A percentile compares a stretch with the other conserved stretches of the same genome.
Evolutionary conservation across 108 stramenopile genomes (phyloP).

Genomic region (Fragilaria radians): DNA sequence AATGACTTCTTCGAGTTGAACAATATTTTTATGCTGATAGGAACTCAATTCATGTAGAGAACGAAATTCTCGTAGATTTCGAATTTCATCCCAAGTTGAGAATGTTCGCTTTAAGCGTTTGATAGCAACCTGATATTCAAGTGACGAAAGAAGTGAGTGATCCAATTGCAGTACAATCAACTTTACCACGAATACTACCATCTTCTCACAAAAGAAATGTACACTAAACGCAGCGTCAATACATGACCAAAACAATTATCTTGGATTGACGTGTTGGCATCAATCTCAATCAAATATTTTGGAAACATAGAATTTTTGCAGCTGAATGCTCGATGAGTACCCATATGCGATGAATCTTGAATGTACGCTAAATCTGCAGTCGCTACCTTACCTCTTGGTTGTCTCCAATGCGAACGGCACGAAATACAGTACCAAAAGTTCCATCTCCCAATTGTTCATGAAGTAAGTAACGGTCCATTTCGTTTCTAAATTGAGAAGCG

Average conservation of each 20-base stretch:
- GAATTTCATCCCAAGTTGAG: conserved; percentile 81
- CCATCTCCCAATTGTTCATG: conserved; percentile 90
- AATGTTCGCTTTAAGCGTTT: conserved; percentile 60
- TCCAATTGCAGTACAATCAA: too few species aligned
- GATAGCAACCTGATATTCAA: conserved; percentile 70
- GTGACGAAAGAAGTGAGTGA: too few species aligned
- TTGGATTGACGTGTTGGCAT: background rate
- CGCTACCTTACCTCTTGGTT: conserved; percentile 61
- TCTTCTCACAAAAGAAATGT: too few species aligned
- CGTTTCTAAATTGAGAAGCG: too few species aligned
- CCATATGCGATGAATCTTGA: background rate
- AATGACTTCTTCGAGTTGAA: conserved; percentile 87
- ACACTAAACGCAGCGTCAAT: background rate
- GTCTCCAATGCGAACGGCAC: conserved; percentile 61
- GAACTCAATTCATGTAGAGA: conserved; percentile 48
- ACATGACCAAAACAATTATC: background rate
- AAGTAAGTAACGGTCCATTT: conserved; percentile 90
- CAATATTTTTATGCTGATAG: conserved; percentile 64
- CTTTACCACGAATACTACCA: too few species aligned
- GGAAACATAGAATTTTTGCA: background rate
- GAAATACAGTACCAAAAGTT: conserved; percentile 88
- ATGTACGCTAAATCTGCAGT: background rate
- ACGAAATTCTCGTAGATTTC: conserved; percentile 85
- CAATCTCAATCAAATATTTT: conserved; percentile 2
- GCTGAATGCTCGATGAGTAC: background rate